Evolutionary conservation across 2,329 filamentous ascomycete species (phyloP), one percentile per base, ranked within the genome.

Genomic region (Leptodontidium sp.): DNA sequence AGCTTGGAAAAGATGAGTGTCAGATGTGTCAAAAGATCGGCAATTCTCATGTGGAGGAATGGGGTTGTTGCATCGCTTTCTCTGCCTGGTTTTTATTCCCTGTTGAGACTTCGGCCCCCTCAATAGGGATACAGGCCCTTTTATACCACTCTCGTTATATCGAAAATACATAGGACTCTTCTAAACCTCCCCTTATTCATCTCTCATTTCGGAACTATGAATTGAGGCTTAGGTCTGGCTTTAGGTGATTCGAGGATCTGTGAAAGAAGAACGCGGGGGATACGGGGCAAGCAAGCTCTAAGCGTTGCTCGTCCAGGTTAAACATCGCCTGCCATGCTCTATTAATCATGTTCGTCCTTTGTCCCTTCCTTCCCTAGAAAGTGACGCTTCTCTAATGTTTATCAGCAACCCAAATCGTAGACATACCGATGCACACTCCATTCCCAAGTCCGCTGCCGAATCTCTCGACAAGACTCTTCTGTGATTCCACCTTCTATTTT

Each of bases 81-180:
- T 49, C 45, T 49, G 45, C 45, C 45, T 49, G 45, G 45, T n/a
- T 49, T 49, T 49, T 49, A 49, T 49, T 49, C 45, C 45, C 45
- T 49, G 45, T 49, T 49, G 45, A 49, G 45, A 49, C 45, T 49
- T 49, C 45, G 45, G 45, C 45, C 45, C 45, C 45, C 45, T 49
- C 45, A 49, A 49, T 49, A 49, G 45, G 45, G 45, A 49, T 49
- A 49, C 45, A 49, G 45, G 45, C 45, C 45, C 45, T 21, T 49
- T 49, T 49, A n/a, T 49, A 49, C 45, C 17, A 49, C 45, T 49
- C 45, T 49, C 45, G 17, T 21, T 49, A 24, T 49, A 49, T 49
- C 17, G 17, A 17, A 49, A 49, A 49, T n/a, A 49, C 45, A n/a
- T 49, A 14, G 32, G 17, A 14, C 6, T 49, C 21, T 49, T 49